phyloP scores from a whole-genome alignment of 495 filamentous ascomycete genomes.

The Mytilinidion resinicola region DNA sequence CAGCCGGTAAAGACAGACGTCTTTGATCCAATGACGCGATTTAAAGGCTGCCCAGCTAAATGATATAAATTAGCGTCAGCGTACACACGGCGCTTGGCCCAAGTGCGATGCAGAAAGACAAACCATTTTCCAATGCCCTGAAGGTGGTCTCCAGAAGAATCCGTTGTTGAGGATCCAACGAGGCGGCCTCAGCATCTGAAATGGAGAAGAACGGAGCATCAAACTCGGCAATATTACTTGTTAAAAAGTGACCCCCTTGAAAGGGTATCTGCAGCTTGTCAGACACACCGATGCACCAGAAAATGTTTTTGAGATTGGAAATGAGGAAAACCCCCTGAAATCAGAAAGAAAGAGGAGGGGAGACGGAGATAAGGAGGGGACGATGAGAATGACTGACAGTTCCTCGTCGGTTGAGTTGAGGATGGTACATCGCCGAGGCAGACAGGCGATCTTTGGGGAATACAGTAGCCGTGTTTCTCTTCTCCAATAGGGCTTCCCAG shows the following conservation, averaged over 20 bases:
- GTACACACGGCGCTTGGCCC: not conserved
- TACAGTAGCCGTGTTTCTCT: not conserved
- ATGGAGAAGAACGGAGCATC: slow-evolving; percentile 3
- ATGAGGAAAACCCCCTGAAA: no score
- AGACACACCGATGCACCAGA: no score
- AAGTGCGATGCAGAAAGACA: not conserved
- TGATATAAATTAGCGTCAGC: not conserved
- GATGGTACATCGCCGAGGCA: no score
- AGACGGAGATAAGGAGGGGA: no score
- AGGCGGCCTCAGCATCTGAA: not conserved
- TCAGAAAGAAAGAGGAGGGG: not conserved
- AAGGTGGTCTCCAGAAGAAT: not conserved
- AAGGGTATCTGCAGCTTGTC: not conserved
- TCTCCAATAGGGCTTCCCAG: slow-evolving; percentile 4
- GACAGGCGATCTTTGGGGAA: no score
- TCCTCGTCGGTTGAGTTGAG: no score
- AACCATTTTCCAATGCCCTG: not conserved
- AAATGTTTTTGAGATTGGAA: no score
- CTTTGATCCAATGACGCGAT: not conserved
- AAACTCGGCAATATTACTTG: not conserved
- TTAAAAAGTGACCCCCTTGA: not conserved
- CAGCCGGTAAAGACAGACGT: slow-evolving; percentile 3
- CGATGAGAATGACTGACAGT: no score
- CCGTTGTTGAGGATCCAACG: not conserved
- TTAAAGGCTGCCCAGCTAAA: slow-evolving; percentile 10